phyloP scores from a whole-genome alignment of 345 rosid species.

The Bretschneidera sinensis region DNA sequence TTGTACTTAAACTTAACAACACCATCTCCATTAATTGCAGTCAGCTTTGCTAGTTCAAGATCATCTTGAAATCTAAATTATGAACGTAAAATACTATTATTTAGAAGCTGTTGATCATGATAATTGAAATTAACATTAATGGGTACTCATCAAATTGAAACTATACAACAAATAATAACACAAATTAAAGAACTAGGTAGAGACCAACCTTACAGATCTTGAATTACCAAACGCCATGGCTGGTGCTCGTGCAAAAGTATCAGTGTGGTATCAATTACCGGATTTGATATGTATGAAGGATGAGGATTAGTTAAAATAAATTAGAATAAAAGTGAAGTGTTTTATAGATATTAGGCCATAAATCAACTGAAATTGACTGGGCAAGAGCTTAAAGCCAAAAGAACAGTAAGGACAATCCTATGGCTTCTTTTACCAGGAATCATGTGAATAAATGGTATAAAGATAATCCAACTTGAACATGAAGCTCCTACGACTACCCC shows the following conservation, averaged over 20 bases:
- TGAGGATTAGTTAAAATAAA: too few relatives aligned
- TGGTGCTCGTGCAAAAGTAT: slow-evolving; percentile 4
- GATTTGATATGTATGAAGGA: neutral
- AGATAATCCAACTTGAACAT: slow-evolving; percentile 21
- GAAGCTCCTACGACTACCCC: slow-evolving; percentile 4
- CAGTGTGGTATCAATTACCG: slow-evolving; percentile 3
- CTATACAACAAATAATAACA: neutral
- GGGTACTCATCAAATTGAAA: too few relatives aligned
- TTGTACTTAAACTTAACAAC: slow-evolving; percentile 35
- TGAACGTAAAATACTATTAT: neutral
- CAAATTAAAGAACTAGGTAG: slow-evolving; percentile 6
- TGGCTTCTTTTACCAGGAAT: too few relatives aligned
- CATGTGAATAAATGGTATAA: too few relatives aligned
- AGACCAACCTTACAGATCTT: slow-evolving; percentile 70
- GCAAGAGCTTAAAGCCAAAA: slow-evolving; percentile 9
- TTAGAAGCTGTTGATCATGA: neutral
- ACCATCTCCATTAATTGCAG: slow-evolving; percentile 40
- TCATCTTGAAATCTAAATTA: slow-evolving; percentile 56
- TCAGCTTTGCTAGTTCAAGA: slow-evolving; percentile 34
- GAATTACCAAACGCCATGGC: slow-evolving; percentile 43
- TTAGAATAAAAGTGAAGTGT: too few relatives aligned
- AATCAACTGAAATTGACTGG: too few relatives aligned
- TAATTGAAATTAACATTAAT: too few relatives aligned
- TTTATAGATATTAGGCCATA: too few relatives aligned
- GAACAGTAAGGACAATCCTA: slow-evolving; percentile 4